Base-by-base conservation (phyloP, 768 basidiomycete species). In the Tephrocybe rancida region DNA sequence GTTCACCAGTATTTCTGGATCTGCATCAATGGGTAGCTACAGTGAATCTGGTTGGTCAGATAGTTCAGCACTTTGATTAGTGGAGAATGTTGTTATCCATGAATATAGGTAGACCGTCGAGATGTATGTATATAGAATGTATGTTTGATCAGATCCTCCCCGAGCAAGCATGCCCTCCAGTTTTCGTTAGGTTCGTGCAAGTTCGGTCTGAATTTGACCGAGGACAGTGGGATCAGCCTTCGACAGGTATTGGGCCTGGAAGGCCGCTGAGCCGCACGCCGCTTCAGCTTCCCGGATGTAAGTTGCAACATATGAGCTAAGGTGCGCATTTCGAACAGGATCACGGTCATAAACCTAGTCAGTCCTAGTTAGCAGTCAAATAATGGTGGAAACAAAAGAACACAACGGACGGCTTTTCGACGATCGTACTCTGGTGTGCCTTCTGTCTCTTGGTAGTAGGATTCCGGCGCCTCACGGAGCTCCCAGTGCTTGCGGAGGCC, bases 341-440 rank as follows among this genome's bases (percentile, higher is more conserved):
- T 95, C 93, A 22, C 69, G 75, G 11, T 88, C 78, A 55, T 83
- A 85, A 11, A 87, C 64, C 93, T 95, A 61, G 50, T 51, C 27
- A 47, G 34, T 38, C 27, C 27, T 22, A 56, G 34, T n/a, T 1
- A 29, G 30, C 32, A 19, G 48, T 64, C n/a, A 44, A 32, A 29
- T 26, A 19, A 14, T 48, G 58, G 18, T 42, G 21, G 46, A 44
- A 56, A 55, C 19, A 24, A 18, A 53, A 3, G 25, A 24, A 22
- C 43, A 35, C 59, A 2, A 70, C 81, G 30, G 66, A 94, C 93
- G 52, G 73, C 71, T 72, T 85, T 83, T 38, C 91, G 83, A 27
- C 93, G 87, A n/a, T 77, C 71, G 58, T 87, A 87, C 67, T 95
- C 93, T 5, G 83, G 74, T 1, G 89, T 92, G 7, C 80, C 86